Evolutionary conservation across 306 rosid genomes (phyloP).

Genomic region (Quercus aquifolioides): DNA sequence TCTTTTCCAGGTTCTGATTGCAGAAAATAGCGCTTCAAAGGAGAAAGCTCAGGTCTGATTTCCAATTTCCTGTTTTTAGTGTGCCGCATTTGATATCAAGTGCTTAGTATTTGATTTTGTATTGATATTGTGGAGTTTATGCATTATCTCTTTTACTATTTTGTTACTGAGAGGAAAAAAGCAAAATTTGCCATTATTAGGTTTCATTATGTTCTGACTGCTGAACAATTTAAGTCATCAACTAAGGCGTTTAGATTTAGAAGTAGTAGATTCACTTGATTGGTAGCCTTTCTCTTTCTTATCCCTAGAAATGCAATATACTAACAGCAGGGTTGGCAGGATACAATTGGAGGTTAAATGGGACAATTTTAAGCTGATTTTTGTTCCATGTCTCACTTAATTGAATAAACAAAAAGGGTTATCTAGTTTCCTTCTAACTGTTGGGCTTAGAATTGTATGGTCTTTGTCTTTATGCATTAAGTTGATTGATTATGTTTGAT

Average conservation of each 20-base stretch:
- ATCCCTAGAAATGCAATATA: neutral
- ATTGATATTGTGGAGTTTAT: neutral
- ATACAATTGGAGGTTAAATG: too few relatives aligned
- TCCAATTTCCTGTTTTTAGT: conserved; percentile 8
- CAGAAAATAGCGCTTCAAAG: conserved; percentile 73
- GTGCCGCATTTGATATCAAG: neutral
- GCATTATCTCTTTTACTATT: neutral
- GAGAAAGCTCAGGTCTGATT: conserved; percentile 87
- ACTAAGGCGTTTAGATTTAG: neutral
- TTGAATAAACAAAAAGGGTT: conserved; percentile 39
- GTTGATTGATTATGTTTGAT: neutral
- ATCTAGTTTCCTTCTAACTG: neutral
- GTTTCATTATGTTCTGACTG: neutral
- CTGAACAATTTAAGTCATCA: neutral
- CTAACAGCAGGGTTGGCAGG: too few relatives aligned
- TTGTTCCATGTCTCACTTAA: too few relatives aligned
- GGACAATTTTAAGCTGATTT: too few relatives aligned
- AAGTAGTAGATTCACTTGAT: neutral
- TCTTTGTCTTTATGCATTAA: neutral
- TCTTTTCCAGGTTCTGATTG: conserved; percentile 73
- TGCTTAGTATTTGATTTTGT: neutral
- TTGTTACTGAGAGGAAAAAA: neutral
- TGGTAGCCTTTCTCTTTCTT: neutral
- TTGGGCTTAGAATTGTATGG: neutral
- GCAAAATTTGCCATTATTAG: neutral